Conservation (phyloP, 805 yeast genomes). For the Zygotorulaspora danielsina region DNA sequence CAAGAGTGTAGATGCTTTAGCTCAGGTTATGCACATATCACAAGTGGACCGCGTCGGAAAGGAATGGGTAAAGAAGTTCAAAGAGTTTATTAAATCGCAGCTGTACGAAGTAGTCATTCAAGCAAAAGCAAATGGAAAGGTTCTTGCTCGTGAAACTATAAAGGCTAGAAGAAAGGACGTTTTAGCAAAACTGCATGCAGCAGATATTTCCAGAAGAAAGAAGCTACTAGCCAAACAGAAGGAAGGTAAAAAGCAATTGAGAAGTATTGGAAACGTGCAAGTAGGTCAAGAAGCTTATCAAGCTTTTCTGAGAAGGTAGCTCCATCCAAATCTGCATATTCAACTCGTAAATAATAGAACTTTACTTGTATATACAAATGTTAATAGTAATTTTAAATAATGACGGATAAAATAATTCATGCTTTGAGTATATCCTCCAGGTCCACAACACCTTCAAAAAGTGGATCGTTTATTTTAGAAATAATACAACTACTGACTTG, state of each 20-base stretch:
- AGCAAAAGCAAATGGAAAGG: slow-evolving; percentile 74
- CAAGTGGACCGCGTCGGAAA: slow-evolving; percentile 70
- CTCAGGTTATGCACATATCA: slow-evolving; percentile 81
- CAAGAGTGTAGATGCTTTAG: slow-evolving; percentile 81
- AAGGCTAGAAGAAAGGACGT: slow-evolving; percentile 94
- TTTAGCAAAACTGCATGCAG: slow-evolving; percentile 87
- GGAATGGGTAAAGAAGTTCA: slow-evolving; percentile 79
- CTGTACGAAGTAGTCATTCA: slow-evolving; percentile 91
- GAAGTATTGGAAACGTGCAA: slow-evolving; percentile 65
- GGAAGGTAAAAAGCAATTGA: slow-evolving; percentile 84
- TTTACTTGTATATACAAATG: slow-evolving; percentile 7
- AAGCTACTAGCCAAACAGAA: slow-evolving; percentile 84
- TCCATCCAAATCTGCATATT: not conserved
- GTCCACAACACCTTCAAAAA: slow-evolving; percentile 53
- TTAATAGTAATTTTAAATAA: slow-evolving; percentile 2
- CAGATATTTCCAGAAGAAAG: slow-evolving; percentile 86
- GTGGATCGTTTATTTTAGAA: slow-evolving; percentile 48
- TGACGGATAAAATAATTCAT: slow-evolving; percentile 1
- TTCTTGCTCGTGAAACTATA: slow-evolving; percentile 87
- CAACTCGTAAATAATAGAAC: not conserved
- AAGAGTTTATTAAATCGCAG: slow-evolving; percentile 73
- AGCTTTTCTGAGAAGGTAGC: slow-evolving; percentile 54
- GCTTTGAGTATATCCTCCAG: slow-evolving; percentile 42
- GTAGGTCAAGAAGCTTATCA: slow-evolving; percentile 86
- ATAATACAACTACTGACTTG: slow-evolving; percentile 58